Percentiles rank a stretch among this genome's conserved stretches.
Conservation (phyloP, 2,329 filamentous ascomycete species). For the Coniella vitis region DNA sequence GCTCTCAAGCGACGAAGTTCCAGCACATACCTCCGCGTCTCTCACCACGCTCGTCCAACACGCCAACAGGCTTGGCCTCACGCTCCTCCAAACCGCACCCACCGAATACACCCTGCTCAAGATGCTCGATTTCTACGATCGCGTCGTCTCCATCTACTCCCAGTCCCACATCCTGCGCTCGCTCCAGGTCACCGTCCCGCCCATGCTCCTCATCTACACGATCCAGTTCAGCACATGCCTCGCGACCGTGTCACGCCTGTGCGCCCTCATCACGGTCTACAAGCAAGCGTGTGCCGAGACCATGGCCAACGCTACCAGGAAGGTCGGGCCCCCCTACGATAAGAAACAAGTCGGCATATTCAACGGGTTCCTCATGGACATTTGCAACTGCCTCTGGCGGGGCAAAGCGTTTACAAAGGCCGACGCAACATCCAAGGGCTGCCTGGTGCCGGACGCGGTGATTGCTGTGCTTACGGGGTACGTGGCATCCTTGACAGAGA, state of each 20-base stretch:
- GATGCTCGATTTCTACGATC: slow-evolving; percentile 65
- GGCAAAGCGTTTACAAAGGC: slow-evolving; percentile 59
- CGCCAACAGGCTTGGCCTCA: slow-evolving; percentile 50
- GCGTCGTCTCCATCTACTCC: slow-evolving; percentile 49
- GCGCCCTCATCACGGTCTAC: slow-evolving; percentile 62
- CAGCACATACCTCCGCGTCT: slow-evolving; percentile 29
- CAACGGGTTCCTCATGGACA: slow-evolving; percentile 81
- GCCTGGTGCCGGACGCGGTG: slow-evolving; percentile 39
- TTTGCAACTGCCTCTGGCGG: slow-evolving; percentile 79
- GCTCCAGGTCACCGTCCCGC: slow-evolving; percentile 62
- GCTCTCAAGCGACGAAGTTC: slow-evolving; percentile 30
- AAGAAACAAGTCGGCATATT: slow-evolving; percentile 60
- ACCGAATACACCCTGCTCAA: slow-evolving; percentile 41
- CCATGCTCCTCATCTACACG: slow-evolving; percentile 61
- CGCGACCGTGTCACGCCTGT: slow-evolving; percentile 60
- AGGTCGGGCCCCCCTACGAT: slow-evolving; percentile 39
- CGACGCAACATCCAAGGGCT: slow-evolving; percentile 57
- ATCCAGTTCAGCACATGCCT: slow-evolving; percentile 61
- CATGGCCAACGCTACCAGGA: slow-evolving; percentile 34
- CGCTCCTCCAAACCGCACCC: slow-evolving; percentile 49
- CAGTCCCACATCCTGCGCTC: slow-evolving; percentile 42
- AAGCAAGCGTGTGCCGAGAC: slow-evolving; percentile 67
- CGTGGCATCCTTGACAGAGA: slow-evolving; percentile 38
- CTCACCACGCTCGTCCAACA: slow-evolving; percentile 39
- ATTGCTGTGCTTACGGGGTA: slow-evolving; percentile 41